Evolutionary conservation across 2,329 filamentous ascomycete species (phyloP), one percentile per base, ranked within the genome.

Genomic region (Botrytis paeoniae): DNA sequence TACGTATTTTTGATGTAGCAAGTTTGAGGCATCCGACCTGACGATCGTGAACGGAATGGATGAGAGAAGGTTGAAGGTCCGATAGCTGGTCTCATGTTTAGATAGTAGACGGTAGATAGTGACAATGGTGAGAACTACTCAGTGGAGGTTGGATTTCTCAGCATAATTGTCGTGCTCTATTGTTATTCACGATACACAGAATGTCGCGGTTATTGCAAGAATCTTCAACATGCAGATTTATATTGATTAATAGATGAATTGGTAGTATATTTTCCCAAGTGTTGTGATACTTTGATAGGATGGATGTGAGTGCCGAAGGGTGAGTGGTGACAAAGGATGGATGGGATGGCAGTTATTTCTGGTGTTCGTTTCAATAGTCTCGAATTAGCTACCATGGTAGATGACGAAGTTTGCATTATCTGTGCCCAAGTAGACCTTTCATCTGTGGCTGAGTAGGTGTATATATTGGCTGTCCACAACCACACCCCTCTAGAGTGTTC

Each of bases 211-310:
- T 37, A 25, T 51, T 37, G 43, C 22, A 35, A 51, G 14, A 32
- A 66, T 20, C 43, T 39, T 32, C 22, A 48, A 51, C 43, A 35
- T 66, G 61, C 61, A 63, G 39, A 18, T 63, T 63, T 63, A 63
- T 29, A 63, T 63, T 63, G n/a, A 63, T 43, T 43, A 41, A 43
- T 43, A 39, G 61, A 63, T 63, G 39, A 43, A 63, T 32, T 63
- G 39, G 16, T 61, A 35, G 20, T 29, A 18, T 65, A 3, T 4
- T n/a, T 65, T 29, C 41, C 29, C 9, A 14, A 25, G 12, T 22
- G 43, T 22, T 64, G 61, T 48, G 63, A n/a, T n/a, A n/a, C n/a
- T 43, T 63, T 43, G 39, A 43, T 29, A 25, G 63, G 43, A 32
- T 37, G 43, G 22, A 48, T 25, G 45, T 1, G 51, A 48, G 63